Evolutionary conservation across 345 rosid genomes (phyloP), one percentile per base, ranked within the genome.

Genomic region (Acer saccharum): DNA sequence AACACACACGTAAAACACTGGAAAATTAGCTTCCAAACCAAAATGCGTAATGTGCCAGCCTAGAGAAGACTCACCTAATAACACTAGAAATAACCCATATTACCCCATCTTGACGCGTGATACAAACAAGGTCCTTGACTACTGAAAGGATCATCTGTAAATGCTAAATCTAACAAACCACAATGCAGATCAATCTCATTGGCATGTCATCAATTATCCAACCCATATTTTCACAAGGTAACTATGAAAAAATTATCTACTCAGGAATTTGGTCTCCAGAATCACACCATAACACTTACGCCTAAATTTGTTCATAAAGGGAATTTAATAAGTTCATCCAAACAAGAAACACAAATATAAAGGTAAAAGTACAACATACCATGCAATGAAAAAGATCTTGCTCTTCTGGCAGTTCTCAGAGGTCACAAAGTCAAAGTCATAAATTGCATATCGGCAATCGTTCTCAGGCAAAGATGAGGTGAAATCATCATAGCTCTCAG

Each of bases 361-460:
- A 11, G 61, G 29, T 35, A 41, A 20, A 13, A 23, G 74, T 13
- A 32, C 29, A 62, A 62, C 50, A 76, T 68, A 90, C 94, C 92
- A 90, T 1, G 94, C 92, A n/a, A 90, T 77, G 86, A 90, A 90
- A 80, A 90, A 79, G 69, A 90, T 90, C 87, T 82, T 87, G 87
- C 91, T 88, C 82, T 88, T 90, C 80, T 85, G 92, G 76, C 88
- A 83, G 67, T 90, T 90, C 80, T 90, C 92, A 1, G 86, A 81
- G 25, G 92, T 90, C 20, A 90, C 90, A 63, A 79, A 90, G 76
- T 90, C 93, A 57, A 85, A 90, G 78, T 90, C 93, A 72, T 87
- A 90, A 63, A 90, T 80, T 29, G 91, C 93, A 80, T 85, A 90
- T 77, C 94, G 85, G 77, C 94, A 90, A 74, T 90, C 94, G 43